Base-by-base conservation (phyloP, 2,329 filamentous ascomycete species). In the Aspergillus sp. region DNA sequence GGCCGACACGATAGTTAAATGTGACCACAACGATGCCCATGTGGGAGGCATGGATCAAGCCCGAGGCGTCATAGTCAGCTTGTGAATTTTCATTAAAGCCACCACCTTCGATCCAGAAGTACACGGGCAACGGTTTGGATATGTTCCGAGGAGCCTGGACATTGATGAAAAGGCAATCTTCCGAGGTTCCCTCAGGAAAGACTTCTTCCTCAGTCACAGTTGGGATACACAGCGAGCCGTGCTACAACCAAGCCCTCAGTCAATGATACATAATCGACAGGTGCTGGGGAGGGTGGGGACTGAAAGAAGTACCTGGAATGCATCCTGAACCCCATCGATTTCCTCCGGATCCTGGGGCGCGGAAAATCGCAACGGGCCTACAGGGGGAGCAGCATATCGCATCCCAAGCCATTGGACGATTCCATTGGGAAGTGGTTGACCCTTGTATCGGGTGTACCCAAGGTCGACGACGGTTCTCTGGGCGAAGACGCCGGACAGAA, bases 1-100 rank as follows among this genome's bases (percentile, higher is more conserved):
- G 82, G 0, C 90, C 90, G 11, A 93, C 88, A 5, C 90, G 86
- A 70, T 93, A 92, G 74, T 92, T 92, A 75, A 91, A 83, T 10
- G 82, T 87, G 2, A 93, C 88, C 0, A 91, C 85, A 0, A 93
- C 76, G 26, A 92, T 87, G 51, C 84, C 80, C 58, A 83, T 76
- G 42, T 81, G 79, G 18, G 84, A 84, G 0, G 86, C 87, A 31
- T 80, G 71, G 29, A 88, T 79, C n/a, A 92, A 73, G 0, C 83
- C 85, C 1, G 81, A 82, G 0, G 84, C 87, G 63, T 91, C 84
- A 64, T 84, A 81, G 61, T 88, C 83, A 1, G 82, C 68, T 58
- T 84, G 85, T 59, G 87, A 84, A 60, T 87, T 82, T 1, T 78
- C 68, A 57, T 84, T 85, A 71, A 87, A 88, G 0, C 86, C 87